Base-by-base conservation (phyloP, 805 yeast genomes). In the Lipomyces oligophaga region DNA sequence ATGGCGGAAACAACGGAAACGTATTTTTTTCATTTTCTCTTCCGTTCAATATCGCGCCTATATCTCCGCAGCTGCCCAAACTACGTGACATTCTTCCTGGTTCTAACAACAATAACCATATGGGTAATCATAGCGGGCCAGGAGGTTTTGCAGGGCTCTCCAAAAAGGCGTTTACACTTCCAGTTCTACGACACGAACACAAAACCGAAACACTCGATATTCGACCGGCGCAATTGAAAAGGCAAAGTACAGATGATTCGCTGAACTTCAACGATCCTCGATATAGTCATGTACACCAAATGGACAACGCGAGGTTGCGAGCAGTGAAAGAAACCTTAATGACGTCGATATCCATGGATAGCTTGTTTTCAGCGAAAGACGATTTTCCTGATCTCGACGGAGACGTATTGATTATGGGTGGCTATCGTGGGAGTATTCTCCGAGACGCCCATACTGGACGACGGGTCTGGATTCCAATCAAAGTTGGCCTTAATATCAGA, bases 381-480 rank as follows among this genome's bases (percentile, higher is more conserved):
- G 41, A 22, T 6, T 58, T 64, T 44, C 64, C 65, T 5, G 76
- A 75, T 21, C 57, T 87, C 1, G 81, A 79, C 19, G 96, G 96
- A 3, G 88, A 88, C 60, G 73, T 89, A 1, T 77, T 89, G 1
- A 70, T 89, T 1, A 49, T 89, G 64, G 96, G 96, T 4, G 97
- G 97, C 0, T 89, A 84, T 64, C 71, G 97, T 58, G 97, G 97
- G 2, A 78, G 87, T 36, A 76, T 83, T 4, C 66, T 89, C 42
- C 64, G 90, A 35, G 93, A 85, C 59, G 60, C 77, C 0, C 67
- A 68, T 10, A 81, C 95, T 0, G 65, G 71, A 11, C 77, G 80
- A 49, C 69, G 90, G 42, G 76, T 84, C 1, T 89, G 97, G 97
- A 77, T 88, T 33, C 96, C 97, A 0, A 63, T 74, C 20, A 83